Evolutionary conservation across 345 rosid genomes (phyloP), one percentile per base, ranked within the genome.

Genomic region (Brassica nigra): DNA sequence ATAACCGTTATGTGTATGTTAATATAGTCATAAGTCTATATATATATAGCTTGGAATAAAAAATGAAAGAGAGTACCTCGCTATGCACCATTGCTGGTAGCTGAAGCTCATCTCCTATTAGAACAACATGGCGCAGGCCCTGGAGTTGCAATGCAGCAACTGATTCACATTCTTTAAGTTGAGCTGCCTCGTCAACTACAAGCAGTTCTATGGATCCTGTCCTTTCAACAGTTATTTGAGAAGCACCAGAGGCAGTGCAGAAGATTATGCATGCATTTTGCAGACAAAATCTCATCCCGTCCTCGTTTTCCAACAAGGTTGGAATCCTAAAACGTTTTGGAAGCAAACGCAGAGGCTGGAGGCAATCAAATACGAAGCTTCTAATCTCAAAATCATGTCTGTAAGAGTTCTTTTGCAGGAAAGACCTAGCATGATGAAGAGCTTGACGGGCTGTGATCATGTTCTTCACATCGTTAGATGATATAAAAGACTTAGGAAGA

Each of bases 121-220:
- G 86, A 78, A 87, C 49, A 4, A 80, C 90, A 55, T 74, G 82
- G 2, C 58, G 74, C 18, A 87, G 63, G 6, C 88, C 88, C 0
- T 72, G 68, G 30, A 85, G 83, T 77, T 85, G 86, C 30, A 87
- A 78, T 11, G 90, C 78, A 44, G 84, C 84, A 3, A 77, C 55
- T 18, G 88, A 85, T 73, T 87, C 88, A 71, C 86, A 84, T 70
- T 87, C 90, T 55, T 84, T 87, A n/a, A 85, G 81, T 47, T 85
- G 86, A 39, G 90, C 85, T 3, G 90, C 90, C 76, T 87, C 88
- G 28, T 87, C 90, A 37, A 87, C 81, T 29, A 87, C 81, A 75
- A 87, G 49, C 27, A 87, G 6, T 0, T 83, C 65, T 14, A 86
- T 9, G 1, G 73, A 70, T 14, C 9, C 31, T 59, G 65, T 68